Percentiles rank a stretch among this genome's conserved stretches.
Evolutionary conservation across 129 eudicot species (phyloP).

Genomic region (Dittrichia graveolens): DNA sequence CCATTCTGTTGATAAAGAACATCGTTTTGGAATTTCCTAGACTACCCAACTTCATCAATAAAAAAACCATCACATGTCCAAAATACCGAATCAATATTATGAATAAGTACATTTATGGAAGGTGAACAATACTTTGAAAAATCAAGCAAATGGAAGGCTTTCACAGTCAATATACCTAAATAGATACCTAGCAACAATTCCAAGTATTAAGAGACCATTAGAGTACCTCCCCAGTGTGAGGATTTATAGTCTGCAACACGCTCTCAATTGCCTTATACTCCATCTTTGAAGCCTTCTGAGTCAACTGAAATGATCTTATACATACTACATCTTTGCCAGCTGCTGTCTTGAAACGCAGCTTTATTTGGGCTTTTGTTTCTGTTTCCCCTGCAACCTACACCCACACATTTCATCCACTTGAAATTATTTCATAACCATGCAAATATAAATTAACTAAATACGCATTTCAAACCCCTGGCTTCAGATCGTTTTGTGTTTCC

Average conservation of each 20-base stretch:
- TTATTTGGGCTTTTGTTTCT: constrained; percentile 93
- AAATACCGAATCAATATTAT: background rate
- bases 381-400: constrained; percentile 96
- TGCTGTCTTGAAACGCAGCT: constrained; percentile 88
- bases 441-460: constrained; percentile 18
- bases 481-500: background rate
- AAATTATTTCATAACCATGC: constrained; percentile 8
- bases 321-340: constrained; percentile 97
- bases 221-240: constrained; percentile 92
- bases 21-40: background rate
- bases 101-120: background rate
- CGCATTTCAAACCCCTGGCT: background rate
- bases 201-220: constrained; percentile 14
- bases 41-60: background rate
- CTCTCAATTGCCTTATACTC: constrained; percentile 97
- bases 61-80: background rate
- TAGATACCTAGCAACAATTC: constrained; percentile 16
- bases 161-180: background rate
- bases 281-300: constrained; percentile 88
- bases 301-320: constrained; percentile 91
- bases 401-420: constrained; percentile 12
- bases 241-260: constrained; percentile 90
- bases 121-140: background rate
- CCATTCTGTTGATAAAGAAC: background rate
- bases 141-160: background rate